Percentiles rank a stretch among this genome's conserved stretches.
Evolutionary conservation across 345 rosid genomes (phyloP).

Genomic region (Arabis hirsuta): DNA sequence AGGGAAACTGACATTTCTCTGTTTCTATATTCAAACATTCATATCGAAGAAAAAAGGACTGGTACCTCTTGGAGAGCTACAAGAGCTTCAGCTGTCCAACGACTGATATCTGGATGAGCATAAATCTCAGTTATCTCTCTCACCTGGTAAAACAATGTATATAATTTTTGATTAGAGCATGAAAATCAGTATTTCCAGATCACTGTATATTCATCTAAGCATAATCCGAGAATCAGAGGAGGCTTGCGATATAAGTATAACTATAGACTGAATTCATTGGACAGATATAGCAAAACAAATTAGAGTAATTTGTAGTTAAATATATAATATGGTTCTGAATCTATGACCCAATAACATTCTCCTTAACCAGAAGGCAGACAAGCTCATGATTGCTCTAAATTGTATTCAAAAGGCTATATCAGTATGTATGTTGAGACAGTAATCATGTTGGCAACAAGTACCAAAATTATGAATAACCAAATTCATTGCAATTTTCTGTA

Average conservation of each 20-base stretch:
- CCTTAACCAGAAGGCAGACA: not conserved
- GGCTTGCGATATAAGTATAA: not conserved
- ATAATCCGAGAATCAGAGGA: not conserved
- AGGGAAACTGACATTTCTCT: not conserved
- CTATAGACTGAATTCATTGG: not conserved
- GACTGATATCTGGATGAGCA: constrained; percentile 50
- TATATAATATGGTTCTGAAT: not conserved
- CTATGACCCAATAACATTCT: constrained; percentile 13
- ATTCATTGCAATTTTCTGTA: too few relatives aligned
- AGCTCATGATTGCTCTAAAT: not conserved
- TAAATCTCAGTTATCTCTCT: constrained; percentile 50
- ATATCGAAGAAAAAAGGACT: not conserved
- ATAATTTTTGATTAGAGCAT: not conserved
- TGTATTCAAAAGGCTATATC: constrained; percentile 1
- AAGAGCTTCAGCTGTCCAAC: constrained; percentile 89
- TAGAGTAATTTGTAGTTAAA: too few relatives aligned
- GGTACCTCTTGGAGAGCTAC: constrained; percentile 84
- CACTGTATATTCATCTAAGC: not conserved
- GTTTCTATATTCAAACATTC: constrained; percentile 3
- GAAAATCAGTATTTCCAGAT: not conserved
- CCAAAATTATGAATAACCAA: not conserved
- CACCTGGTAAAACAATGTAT: constrained; percentile 52
- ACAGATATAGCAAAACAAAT: too few relatives aligned
- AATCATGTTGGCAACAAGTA: not conserved
- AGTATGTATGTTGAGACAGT: constrained; percentile 4